Evolutionary conservation across 2,329 filamentous ascomycete species (phyloP).

Genomic region (Thelonectria rubi): DNA sequence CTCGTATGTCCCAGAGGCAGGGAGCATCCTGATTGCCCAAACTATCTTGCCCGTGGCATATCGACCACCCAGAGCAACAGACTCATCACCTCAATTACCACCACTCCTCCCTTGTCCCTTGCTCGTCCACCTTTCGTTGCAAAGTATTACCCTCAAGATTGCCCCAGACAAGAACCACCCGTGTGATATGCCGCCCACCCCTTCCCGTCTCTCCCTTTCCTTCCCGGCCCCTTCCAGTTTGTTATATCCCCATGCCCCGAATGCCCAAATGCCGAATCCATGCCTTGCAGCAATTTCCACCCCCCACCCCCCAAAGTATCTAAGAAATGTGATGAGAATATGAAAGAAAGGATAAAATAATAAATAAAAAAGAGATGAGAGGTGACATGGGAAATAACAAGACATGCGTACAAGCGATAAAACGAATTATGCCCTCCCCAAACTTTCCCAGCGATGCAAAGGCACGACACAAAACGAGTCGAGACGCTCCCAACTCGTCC

Average conservation of each 20-base stretch:
- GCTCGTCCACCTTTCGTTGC: too few species aligned
- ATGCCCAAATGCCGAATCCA: slow-evolving; percentile 17
- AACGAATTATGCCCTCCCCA: not conserved
- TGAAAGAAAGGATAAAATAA: slow-evolving; percentile 22
- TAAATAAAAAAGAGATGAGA: slow-evolving; percentile 25
- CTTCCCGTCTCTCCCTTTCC: not conserved
- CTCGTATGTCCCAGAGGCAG: too few species aligned
- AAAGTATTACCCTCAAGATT: too few species aligned
- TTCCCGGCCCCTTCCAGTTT: slow-evolving; percentile 16
- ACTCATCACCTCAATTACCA: too few species aligned
- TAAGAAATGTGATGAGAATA: slow-evolving; percentile 24
- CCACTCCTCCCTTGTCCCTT: too few species aligned
- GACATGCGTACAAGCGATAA: not conserved
- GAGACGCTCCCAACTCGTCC: slow-evolving; percentile 3
- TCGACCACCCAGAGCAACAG: too few species aligned
- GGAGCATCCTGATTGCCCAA: too few species aligned
- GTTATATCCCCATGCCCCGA: slow-evolving; percentile 19
- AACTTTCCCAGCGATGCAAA: not conserved
- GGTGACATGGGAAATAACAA: slow-evolving; percentile 16
- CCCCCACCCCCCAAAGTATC: slow-evolving; percentile 31
- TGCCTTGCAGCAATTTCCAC: slow-evolving; percentile 42
- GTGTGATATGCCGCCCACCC: too few species aligned
- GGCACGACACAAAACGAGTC: not conserved
- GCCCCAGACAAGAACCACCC: not conserved
- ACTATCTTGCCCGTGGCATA: too few species aligned